Percentiles rank a stretch among this genome's conserved stretches.
Evolutionary conservation across 1,284 basidiomycete genomes (phyloP).

Genomic region (Trichosporon inkin): DNA sequence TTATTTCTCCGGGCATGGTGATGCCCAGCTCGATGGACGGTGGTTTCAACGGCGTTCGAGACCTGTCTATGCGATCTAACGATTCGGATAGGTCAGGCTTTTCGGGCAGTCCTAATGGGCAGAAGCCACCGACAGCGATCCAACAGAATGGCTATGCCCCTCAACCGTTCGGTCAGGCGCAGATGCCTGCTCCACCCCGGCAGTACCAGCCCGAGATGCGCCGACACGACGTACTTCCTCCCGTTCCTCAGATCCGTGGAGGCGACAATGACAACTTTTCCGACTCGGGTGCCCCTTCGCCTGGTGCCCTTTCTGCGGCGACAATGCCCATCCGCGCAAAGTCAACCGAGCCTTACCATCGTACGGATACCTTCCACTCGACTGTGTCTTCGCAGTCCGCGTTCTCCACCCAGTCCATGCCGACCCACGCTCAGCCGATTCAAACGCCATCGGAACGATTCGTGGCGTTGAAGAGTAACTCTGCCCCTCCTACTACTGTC

Average conservation of each 20-base stretch:
- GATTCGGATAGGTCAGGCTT: slow-evolving; percentile 2
- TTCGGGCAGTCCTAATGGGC: not conserved
- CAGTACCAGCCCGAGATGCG: not conserved
- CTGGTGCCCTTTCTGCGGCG: slow-evolving; percentile 31
- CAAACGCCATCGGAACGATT: slow-evolving; percentile 43
- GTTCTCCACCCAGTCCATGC: slow-evolving; percentile 50
- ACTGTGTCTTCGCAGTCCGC: not conserved
- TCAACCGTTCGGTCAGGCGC: not conserved
- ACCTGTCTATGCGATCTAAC: slow-evolving; percentile 8
- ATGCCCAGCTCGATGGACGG: no score
- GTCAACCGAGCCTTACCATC: not conserved
- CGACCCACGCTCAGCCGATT: slow-evolving; percentile 71
- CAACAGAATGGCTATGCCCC: slow-evolving; percentile 1
- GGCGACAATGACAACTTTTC: slow-evolving; percentile 19
- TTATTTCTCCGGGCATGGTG: no score
- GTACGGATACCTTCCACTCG: slow-evolving; percentile 5
- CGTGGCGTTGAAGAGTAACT: slow-evolving; percentile 7
- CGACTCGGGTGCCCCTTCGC: slow-evolving; percentile 23
- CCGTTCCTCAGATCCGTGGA: slow-evolving; percentile 31
- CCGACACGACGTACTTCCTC: slow-evolving; percentile 19
- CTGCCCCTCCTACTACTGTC: not conserved
- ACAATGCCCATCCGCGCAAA: not conserved
- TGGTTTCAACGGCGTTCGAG: not conserved
- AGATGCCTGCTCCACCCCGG: not conserved
- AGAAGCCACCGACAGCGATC: not conserved